Base-by-base conservation (phyloP, 108 stramenopile genomes). In the Asterionellopsis glacialis region DNA sequence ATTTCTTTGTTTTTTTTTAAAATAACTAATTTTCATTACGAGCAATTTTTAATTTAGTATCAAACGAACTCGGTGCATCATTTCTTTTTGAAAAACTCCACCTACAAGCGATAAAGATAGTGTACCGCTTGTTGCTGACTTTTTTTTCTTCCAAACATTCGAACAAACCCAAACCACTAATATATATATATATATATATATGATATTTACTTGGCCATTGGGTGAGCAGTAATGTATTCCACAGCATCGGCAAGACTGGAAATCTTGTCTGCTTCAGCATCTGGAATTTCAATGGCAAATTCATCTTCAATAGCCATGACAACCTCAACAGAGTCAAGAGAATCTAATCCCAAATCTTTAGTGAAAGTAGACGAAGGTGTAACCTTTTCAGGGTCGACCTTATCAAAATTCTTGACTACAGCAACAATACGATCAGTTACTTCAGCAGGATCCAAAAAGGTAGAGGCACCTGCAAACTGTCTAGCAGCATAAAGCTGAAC, bases 261-360 rank as follows among this genome's bases (percentile, higher is more conserved):
- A 69, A 99, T 99, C 82, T 96, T 97, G 74, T 99, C 98, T 7
- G 97, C 97, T 78, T 98, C 97, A n/a, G 93, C 91, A 83, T 99
- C 98, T 21, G 98, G 98, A 76, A 99, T 99, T 69, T 98, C 97
- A 74, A 99, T 95, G 59, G 94, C 93, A 74, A 99, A 99, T 83
- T 99, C 98, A 72, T 99, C 98, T 76, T 99, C 98, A 68, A 99
- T 95, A 44, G 97, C 97, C 98, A 99, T 98, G 45, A 98, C 97
- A 60, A 98, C 93, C 78, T 98, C 95, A 3, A 99, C 98, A 43
- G 94, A 71, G 79, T 99, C 98, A 65, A 99, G 85, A 23, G 97
- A 98, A 73, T 99, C 98, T 59, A 99, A 81, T 45, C 95, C 95
- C 48, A 99, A 81, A 74, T 98, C 98, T 40, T 97, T 93, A 41